A percentile compares a stretch with the other conserved stretches of the same genome.
Evolutionary conservation across 2,329 filamentous ascomycete species (phyloP).

Genomic region (Colletotrichum brevisporum): DNA sequence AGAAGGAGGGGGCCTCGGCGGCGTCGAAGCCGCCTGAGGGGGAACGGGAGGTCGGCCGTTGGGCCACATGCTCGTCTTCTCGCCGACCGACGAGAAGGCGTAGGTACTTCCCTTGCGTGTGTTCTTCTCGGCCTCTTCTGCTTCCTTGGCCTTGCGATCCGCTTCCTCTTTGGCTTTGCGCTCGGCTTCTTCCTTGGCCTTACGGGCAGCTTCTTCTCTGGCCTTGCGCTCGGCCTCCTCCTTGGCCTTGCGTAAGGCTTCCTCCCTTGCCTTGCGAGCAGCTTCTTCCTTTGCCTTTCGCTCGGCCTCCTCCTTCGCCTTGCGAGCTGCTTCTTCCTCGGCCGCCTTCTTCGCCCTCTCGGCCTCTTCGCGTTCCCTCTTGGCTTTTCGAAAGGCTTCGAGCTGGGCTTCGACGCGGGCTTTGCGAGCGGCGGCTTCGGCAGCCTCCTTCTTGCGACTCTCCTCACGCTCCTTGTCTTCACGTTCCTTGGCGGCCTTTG

Average conservation of each 20-base stretch:
- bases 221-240: slow-evolving; percentile 57
- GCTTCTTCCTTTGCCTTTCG: slow-evolving; percentile 49
- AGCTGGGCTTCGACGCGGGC: slow-evolving; percentile 44
- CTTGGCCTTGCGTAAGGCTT: slow-evolving; percentile 44
- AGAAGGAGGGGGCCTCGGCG: slow-evolving; percentile 51
- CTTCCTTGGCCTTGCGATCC: slow-evolving; percentile 50
- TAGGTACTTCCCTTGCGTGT: slow-evolving; percentile 67
- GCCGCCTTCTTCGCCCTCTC: slow-evolving; percentile 54
- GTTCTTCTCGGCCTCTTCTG: slow-evolving; percentile 47
- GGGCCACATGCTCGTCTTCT: slow-evolving; percentile 80
- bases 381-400: slow-evolving; percentile 42
- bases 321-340: slow-evolving; percentile 43
- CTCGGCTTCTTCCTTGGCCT: slow-evolving; percentile 42
- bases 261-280: slow-evolving; percentile 50
- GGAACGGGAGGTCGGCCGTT: slow-evolving; percentile 67
- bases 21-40: slow-evolving; percentile 51
- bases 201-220: slow-evolving; percentile 48
- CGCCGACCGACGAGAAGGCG: slow-evolving; percentile 75
- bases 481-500: slow-evolving; percentile 57
- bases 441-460: slow-evolving; percentile 48
- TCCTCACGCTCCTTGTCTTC: slow-evolving; percentile 50
- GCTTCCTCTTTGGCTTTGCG: slow-evolving; percentile 49
- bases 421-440: slow-evolving; percentile 49
- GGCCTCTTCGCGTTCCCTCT: slow-evolving; percentile 62
- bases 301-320: slow-evolving; percentile 41